Conservation (phyloP, 192 early-diverging fungal species). For the Coemansia sp. region DNA sequence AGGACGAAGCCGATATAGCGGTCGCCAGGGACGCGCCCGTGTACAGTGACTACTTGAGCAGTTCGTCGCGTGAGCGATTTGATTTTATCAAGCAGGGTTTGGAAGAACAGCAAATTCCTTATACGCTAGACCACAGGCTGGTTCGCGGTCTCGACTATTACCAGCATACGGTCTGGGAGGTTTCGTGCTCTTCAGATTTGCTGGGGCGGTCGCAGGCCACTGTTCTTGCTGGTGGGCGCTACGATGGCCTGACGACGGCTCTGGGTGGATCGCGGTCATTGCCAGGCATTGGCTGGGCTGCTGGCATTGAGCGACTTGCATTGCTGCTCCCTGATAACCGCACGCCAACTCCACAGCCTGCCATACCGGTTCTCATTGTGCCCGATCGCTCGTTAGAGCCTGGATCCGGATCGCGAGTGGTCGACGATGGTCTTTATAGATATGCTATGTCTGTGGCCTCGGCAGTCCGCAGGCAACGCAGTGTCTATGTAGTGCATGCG, state of each 20-base stretch:
- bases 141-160: conserved; percentile 76
- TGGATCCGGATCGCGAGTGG: background rate
- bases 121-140: conserved; percentile 54
- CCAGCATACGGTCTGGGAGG: conserved; percentile 71
- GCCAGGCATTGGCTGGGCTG: conserved; percentile 65
- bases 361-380: conserved; percentile 36
- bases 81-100: conserved; percentile 53
- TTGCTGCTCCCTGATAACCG: conserved; percentile 31
- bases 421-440: conserved; percentile 18
- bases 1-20: conserved; percentile 55
- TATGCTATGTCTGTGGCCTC: conserved; percentile 36
- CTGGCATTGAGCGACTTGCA: conserved; percentile 65
- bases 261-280: conserved; percentile 60
- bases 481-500: conserved; percentile 22
- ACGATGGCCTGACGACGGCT: conserved; percentile 61
- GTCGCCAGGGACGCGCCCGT: conserved; percentile 50
- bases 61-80: conserved; percentile 50
- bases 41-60: conserved; percentile 49
- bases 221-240: conserved; percentile 68
- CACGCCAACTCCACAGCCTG: background rate
- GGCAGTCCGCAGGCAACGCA: conserved; percentile 7
- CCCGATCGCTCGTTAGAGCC: conserved; percentile 14
- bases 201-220: conserved; percentile 66
- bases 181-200: conserved; percentile 30
- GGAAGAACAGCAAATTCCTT: conserved; percentile 55